These are phyloP conservation scores for Mollisiaceae sp. DNA, from an alignment of 2,329 filamentous ascomycete species.

Conservation along the genomic window DNA sequence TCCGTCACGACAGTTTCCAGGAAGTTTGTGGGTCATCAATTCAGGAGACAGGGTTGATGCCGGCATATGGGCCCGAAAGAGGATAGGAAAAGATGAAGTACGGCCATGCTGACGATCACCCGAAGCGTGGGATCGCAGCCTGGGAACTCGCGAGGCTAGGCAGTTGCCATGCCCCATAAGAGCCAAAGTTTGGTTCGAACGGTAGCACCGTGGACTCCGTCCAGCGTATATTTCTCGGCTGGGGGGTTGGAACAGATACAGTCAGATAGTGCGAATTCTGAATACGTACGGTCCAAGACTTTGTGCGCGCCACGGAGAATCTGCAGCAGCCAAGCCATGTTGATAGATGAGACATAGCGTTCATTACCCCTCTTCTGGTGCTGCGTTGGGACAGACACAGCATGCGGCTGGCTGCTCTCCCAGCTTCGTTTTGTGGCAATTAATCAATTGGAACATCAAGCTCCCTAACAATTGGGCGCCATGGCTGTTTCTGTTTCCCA, in stretches of 20 bases:
- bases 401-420: background rate
- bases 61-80: conserved; percentile 24
- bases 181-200: background rate
- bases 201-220: background rate
- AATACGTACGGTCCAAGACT: background rate
- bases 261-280: background rate
- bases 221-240: background rate
- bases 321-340: background rate
- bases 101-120: conserved; percentile 32
- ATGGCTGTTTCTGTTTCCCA: background rate
- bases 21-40: conserved; percentile 11
- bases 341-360: conserved; percentile 3
- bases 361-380: conserved; percentile 6
- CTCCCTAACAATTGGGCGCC: background rate
- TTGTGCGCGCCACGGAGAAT: background rate
- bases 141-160: conserved; percentile 9
- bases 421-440: background rate
- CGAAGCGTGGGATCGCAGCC: conserved; percentile 25
- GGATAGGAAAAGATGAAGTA: conserved; percentile 17
- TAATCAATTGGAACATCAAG: background rate
- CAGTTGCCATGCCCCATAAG: background rate
- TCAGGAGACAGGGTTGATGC: conserved; percentile 13
- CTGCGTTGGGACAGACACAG: conserved; percentile 1
- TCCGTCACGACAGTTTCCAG: conserved; percentile 13
- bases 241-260: background rate